A percentile compares a stretch with the other conserved stretches of the same genome.
Evolutionary conservation across 2,329 filamentous ascomycete species (phyloP).

Genomic region (Sporothrix dimorphospora): DNA sequence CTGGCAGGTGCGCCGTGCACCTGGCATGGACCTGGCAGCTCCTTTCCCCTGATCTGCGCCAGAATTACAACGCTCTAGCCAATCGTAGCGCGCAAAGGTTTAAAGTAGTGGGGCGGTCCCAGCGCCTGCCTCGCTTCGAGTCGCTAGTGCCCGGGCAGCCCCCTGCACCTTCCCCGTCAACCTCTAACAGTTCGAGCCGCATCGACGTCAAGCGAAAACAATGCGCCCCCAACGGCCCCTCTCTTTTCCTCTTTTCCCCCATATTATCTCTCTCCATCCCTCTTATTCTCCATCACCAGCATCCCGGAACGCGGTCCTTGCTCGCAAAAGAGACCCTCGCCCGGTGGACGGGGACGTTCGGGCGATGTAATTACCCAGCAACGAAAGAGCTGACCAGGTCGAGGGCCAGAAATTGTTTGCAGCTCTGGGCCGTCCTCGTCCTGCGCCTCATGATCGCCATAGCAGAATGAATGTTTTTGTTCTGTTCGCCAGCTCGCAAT

Average conservation of each 20-base stretch:
- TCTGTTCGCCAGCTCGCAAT: neutral
- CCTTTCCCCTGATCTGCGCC: conserved; percentile 21
- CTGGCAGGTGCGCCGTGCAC: neutral
- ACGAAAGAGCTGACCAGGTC: conserved; percentile 9
- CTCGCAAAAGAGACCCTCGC: neutral
- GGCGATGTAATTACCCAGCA: conserved; percentile 19
- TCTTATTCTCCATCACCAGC: neutral
- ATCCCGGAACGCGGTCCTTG: conserved; percentile 13
- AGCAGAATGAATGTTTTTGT: conserved; percentile 25
- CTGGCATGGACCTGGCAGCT: neutral
- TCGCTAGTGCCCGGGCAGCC: conserved; percentile 21
- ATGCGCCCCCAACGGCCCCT: neutral
- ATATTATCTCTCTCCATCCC: neutral
- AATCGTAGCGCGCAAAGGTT: neutral
- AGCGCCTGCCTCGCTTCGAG: conserved; percentile 2
- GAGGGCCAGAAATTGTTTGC: neutral
- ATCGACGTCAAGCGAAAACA: conserved; percentile 36
- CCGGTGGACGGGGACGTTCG: neutral
- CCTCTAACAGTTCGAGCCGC: conserved; percentile 38
- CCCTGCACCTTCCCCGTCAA: conserved; percentile 19
- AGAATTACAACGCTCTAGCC: neutral
- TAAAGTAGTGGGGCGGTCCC: conserved; percentile 20
- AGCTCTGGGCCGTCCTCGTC: neutral
- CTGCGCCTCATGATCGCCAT: conserved; percentile 30
- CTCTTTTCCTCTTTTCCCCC: neutral